Base-by-base conservation (phyloP, 2,329 filamentous ascomycete genomes). In the Trichoderma sp. region DNA sequence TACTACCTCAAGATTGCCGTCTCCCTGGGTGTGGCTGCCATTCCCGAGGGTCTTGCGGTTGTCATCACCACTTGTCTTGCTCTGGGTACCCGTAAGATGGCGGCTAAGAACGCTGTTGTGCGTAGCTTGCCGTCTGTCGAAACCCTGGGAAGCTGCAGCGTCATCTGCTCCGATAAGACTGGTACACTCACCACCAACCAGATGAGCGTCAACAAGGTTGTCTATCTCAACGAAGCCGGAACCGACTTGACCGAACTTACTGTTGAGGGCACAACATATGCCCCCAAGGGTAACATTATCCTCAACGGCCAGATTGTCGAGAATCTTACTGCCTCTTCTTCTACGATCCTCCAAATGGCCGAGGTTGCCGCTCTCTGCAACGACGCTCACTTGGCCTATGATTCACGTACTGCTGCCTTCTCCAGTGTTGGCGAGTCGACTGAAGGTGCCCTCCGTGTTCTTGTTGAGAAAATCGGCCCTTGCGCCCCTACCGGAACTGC, bases 1-100 rank as follows among this genome's bases (percentile, higher is more conserved):
- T 99, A 99, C 87, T 99, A 99, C 83, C 90, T 99, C 78, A 99
- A 99, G 87, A 99, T 99, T 80, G 96, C 96, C 56, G 97, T 99
- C 56, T 99, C 96, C 64, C 92, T 99, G 47, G 97, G 96, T 82
- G 96, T 99, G 56, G 96, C 96, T 61, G 96, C 97, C 75, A 99
- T 99, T 79, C 96, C 96, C 0, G 96, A 99, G 84, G 96, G 97
- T 82, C 88, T 99, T 60, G 96, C 96, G 36, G 96, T 98, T 68
- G 97, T 99, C 76, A 99, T 99, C 76, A 99, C 96, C n/a, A 98
- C 96, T 34, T 99, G 96, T 82, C 86, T 99, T 73, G 96, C 96
- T 74, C 88, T 99, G 36, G 96, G 97, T 76, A 99, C 97, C 5
- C 91, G 96, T 75, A 98, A 97, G 84, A 99, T 99, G 97, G 97